phyloP scores from a whole-genome alignment of 331 rosid species.

The Telfairia occidentalis region DNA sequence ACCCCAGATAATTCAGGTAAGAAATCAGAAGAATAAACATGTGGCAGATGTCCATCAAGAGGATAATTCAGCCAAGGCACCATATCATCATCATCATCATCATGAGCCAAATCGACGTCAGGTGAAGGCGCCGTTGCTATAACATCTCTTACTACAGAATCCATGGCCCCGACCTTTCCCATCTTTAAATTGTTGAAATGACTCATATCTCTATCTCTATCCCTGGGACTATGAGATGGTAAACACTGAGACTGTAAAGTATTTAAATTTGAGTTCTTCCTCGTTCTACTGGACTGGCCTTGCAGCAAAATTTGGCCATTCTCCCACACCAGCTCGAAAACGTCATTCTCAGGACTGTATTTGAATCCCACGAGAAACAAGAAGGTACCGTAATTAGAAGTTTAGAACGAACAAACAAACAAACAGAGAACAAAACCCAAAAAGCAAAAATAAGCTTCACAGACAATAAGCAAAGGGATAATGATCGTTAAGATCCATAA shows the following conservation, averaged over 20 bases:
- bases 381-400: not conserved
- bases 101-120: constrained; percentile 41
- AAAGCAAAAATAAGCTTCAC: constrained; percentile 7
- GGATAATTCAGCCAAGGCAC: constrained; percentile 65
- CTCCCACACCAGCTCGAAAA: constrained; percentile 70
- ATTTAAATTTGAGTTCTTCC: constrained; percentile 33
- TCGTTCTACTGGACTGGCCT: constrained; percentile 53
- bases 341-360: constrained; percentile 55
- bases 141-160: constrained; percentile 36
- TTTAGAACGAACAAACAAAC: not conserved
- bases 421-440: constrained; percentile 3
- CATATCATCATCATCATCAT: constrained; percentile 62
- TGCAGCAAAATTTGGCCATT: constrained; percentile 64
- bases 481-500: constrained; percentile 5
- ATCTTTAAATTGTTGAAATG: constrained; percentile 26
- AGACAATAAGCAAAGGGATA: constrained; percentile 12
- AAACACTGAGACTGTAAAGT: constrained; percentile 42
- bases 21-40: constrained; percentile 45
- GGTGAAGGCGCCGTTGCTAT: constrained; percentile 38
- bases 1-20: constrained; percentile 52
- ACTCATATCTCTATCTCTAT: constrained; percentile 32
- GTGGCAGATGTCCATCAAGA: constrained; percentile 46
- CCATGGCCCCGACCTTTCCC: constrained; percentile 41
- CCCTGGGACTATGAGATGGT: constrained; percentile 39
- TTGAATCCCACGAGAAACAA: constrained; percentile 17